A percentile compares a stretch with the other conserved stretches of the same genome.
These are phyloP conservation scores for Monosporozyma siamensis DNA, from an alignment of 805 yeast genomes.

Conservation along the genomic window DNA sequence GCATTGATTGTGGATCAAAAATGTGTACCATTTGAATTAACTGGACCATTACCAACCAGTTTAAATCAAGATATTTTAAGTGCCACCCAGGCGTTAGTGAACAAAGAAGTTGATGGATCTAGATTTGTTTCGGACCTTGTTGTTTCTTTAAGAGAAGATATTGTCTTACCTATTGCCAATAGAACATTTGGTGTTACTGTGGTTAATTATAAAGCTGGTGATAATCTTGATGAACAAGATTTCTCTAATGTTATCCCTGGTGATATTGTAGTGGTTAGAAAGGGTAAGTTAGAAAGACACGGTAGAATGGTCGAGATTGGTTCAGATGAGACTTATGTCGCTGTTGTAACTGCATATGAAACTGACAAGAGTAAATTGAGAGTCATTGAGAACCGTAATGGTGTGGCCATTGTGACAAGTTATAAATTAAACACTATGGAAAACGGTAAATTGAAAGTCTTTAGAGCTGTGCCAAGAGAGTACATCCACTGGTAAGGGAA, in stretches of 20 bases:
- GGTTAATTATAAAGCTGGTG: constrained; percentile 45
- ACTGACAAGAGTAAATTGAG: constrained; percentile 57
- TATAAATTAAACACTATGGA: constrained; percentile 66
- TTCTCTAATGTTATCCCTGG: constrained; percentile 68
- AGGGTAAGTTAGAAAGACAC: constrained; percentile 65
- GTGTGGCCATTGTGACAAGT: constrained; percentile 48
- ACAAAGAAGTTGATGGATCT: constrained; percentile 14
- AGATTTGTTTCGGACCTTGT: constrained; percentile 7
- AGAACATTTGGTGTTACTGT: constrained; percentile 55
- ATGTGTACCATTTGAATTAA: constrained; percentile 7
- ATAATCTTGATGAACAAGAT: constrained; percentile 37
- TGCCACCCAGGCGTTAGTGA: constrained; percentile 33
- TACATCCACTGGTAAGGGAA: constrained; percentile 60
- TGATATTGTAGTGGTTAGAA: constrained; percentile 68
- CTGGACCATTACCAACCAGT: constrained; percentile 32
- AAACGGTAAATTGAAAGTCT: constrained; percentile 71
- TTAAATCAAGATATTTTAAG: constrained; percentile 45
- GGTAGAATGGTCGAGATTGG: constrained; percentile 43
- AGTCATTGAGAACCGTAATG: constrained; percentile 51
- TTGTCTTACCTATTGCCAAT: constrained; percentile 42
- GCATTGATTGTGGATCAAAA: constrained; percentile 29
- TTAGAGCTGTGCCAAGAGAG: constrained; percentile 65
- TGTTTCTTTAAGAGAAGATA: constrained; percentile 3
- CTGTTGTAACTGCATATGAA: constrained; percentile 68
- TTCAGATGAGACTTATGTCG: constrained; percentile 40